Evolutionary conservation across 2,329 filamentous ascomycete genomes (phyloP).

Genomic region (Hypoxylon sp.): DNA sequence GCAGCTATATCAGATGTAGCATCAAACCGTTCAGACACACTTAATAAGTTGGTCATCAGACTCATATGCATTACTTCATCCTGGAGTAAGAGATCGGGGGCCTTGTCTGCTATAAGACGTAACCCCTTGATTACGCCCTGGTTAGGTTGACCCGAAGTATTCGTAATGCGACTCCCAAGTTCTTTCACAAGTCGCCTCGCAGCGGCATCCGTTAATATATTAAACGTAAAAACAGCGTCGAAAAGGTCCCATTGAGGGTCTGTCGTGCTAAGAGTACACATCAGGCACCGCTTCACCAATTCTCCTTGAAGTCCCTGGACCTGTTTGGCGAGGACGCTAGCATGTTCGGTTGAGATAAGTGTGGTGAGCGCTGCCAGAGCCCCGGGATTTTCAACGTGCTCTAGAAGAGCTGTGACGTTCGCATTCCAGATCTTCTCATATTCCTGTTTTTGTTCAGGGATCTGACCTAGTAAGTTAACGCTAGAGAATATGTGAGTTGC

Average conservation of each 20-base stretch:
- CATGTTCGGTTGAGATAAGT: slow-evolving; percentile 64
- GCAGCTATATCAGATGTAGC: slow-evolving; percentile 56
- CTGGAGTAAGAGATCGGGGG: slow-evolving; percentile 61
- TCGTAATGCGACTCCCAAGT: slow-evolving; percentile 48
- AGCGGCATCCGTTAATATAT: slow-evolving; percentile 57
- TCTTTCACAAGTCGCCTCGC: slow-evolving; percentile 55
- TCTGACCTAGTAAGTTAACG: slow-evolving; percentile 69
- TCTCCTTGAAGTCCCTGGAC: slow-evolving; percentile 63
- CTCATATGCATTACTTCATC: slow-evolving; percentile 64
- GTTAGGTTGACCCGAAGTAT: slow-evolving; percentile 46
- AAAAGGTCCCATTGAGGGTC: slow-evolving; percentile 62
- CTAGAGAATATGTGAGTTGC: slow-evolving; percentile 75
- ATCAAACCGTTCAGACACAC: slow-evolving; percentile 66
- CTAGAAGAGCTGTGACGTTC: slow-evolving; percentile 61
- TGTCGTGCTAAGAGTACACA: slow-evolving; percentile 55
- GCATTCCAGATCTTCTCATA: slow-evolving; percentile 63
- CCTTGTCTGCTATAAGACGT: slow-evolving; percentile 63
- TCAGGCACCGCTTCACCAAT: slow-evolving; percentile 59
- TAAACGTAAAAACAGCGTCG: slow-evolving; percentile 62
- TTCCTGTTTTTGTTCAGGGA: slow-evolving; percentile 55
- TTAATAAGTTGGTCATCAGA: slow-evolving; percentile 67
- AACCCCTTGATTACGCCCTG: slow-evolving; percentile 61
- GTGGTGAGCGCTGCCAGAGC: slow-evolving; percentile 58
- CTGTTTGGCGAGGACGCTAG: slow-evolving; percentile 58
- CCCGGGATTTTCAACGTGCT: slow-evolving; percentile 50